phyloP scores from a whole-genome alignment of 2,329 filamentous ascomycete genomes.

The Aquanectria penicillioides region DNA sequence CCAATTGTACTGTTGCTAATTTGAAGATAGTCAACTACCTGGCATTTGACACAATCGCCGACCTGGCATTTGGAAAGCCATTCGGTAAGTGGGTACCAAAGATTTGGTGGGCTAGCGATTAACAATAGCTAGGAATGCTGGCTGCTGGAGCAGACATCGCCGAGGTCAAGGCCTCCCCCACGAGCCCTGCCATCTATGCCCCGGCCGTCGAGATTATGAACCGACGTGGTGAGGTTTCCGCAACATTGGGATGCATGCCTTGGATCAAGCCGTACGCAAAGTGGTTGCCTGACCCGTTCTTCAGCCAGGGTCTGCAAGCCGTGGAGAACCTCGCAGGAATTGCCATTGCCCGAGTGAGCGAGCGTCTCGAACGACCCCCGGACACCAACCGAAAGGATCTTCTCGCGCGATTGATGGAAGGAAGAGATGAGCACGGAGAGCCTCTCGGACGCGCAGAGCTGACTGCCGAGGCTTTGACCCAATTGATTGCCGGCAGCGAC shows the following conservation, averaged over 20 bases:
- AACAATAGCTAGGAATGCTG: slow-evolving; percentile 66
- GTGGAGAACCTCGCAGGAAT: slow-evolving; percentile 88
- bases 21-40: slow-evolving; percentile 53
- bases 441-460: slow-evolving; percentile 82
- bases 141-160: slow-evolving; percentile 78
- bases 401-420: slow-evolving; percentile 85
- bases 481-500: slow-evolving; percentile 83
- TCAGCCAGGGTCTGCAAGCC: slow-evolving; percentile 76
- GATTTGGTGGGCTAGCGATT: rapidly evolving
- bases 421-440: slow-evolving; percentile 81
- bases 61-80: slow-evolving; percentile 62
- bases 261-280: slow-evolving; percentile 81
- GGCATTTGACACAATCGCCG: slow-evolving; percentile 61
- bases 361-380: slow-evolving; percentile 74
- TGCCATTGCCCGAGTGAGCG: slow-evolving; percentile 82
- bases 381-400: slow-evolving; percentile 77
- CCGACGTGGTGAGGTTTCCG: slow-evolving; percentile 86
- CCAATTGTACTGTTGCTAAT: neutral
- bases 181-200: slow-evolving; percentile 72
- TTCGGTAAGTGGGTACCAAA: slow-evolving; percentile 45
- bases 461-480: slow-evolving; percentile 88
- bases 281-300: slow-evolving; percentile 85
- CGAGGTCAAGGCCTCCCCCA: slow-evolving; percentile 72
- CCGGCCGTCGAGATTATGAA: slow-evolving; percentile 92
- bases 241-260: slow-evolving; percentile 79